Evolutionary conservation across 2,329 filamentous ascomycete species (phyloP), one percentile per base, ranked within the genome.

Genomic region (Pseudocercospora fuligena): DNA sequence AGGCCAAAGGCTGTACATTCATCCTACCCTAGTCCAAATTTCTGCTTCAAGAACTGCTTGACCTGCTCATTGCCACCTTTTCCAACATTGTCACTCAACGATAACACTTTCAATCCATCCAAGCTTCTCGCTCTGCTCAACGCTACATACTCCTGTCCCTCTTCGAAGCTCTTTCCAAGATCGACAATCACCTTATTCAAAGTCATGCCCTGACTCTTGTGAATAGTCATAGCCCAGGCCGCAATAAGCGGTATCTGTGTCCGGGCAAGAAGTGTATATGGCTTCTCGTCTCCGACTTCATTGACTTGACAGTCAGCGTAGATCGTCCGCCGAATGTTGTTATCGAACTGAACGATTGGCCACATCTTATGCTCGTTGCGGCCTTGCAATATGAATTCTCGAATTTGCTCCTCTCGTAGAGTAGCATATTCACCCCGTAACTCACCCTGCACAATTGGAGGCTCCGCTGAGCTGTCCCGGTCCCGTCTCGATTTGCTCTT

Each of bases 121-220:
- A 88, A 78, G 9, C 80, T 82, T 16, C 80, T 81, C n/a, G 85
- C 87, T 68, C 87, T 78, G 21, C 85, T 87, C 16, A 89, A 79
- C n/a, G 87, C 87, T 7, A 90, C 88, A 64, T 90, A 90, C 0
- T 84, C 83, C 76, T 89, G 87, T 0, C 87, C 87, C 29, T 82
- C 79, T 65, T 86, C 85, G 70, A 89, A 90, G 0, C 81, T 81
- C 5, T 76, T 74, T 0, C 75, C 74, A 7, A 90, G 73, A 71
- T 90, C 78, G 1, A 90, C 86, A 1, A 84, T 80, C 1, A 87
- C 87, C 3, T 82, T 81, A 21, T 89, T 84, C 3, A 91, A 78
- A 1, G 87, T 89, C 81, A 89, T 85, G 2, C 88, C 87, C 77
- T 90, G 86, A 3, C 82, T 82, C 74, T 88, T 89, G 74, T 90